Conservation (phyloP, 805 yeast species). For the Dipodascopsis tothii region DNA sequence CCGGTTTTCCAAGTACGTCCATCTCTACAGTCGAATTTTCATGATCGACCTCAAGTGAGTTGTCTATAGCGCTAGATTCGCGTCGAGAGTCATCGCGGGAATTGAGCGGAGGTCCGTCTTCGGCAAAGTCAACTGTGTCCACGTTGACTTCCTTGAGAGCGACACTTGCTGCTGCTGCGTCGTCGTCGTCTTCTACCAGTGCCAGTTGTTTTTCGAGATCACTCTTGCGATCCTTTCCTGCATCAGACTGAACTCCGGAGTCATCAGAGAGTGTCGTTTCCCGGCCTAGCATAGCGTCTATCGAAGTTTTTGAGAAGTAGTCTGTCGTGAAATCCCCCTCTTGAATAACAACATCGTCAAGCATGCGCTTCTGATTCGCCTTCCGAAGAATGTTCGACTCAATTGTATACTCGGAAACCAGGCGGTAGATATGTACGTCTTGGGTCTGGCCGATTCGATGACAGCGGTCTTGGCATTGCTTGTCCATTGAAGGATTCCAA, state of each 20-base stretch:
- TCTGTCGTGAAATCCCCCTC: slow-evolving; percentile 98
- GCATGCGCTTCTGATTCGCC: slow-evolving; percentile 88
- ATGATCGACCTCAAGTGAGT: not conserved
- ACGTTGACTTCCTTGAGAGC: slow-evolving; percentile 81
- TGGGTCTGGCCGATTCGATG: slow-evolving; percentile 98
- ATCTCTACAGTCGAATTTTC: slow-evolving; percentile 2
- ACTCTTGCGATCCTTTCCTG: slow-evolving; percentile 29
- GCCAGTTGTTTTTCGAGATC: slow-evolving; percentile 58
- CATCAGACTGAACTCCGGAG: slow-evolving; percentile 22
- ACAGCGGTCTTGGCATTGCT: slow-evolving; percentile 97
- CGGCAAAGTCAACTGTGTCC: slow-evolving; percentile 80
- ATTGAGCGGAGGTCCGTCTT: slow-evolving; percentile 25
- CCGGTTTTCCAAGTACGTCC: slow-evolving; percentile 13
- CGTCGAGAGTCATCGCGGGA: too few relatives aligned
- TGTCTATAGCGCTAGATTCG: too few relatives aligned
- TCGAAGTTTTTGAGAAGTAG: slow-evolving; percentile 80
- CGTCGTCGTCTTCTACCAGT: slow-evolving; percentile 87
- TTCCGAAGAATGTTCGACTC: slow-evolving; percentile 89
- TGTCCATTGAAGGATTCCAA: slow-evolving; percentile 99
- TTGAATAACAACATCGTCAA: slow-evolving; percentile 91
- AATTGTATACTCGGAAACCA: slow-evolving; percentile 91
- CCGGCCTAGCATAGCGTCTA: slow-evolving; percentile 67
- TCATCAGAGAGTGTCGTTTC: slow-evolving; percentile 19
- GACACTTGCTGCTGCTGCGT: slow-evolving; percentile 68
- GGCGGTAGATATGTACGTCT: slow-evolving; percentile 93